Base-by-base conservation (phyloP, 352 stramenopile genomes). In the Phytophthora ohioensis region DNA sequence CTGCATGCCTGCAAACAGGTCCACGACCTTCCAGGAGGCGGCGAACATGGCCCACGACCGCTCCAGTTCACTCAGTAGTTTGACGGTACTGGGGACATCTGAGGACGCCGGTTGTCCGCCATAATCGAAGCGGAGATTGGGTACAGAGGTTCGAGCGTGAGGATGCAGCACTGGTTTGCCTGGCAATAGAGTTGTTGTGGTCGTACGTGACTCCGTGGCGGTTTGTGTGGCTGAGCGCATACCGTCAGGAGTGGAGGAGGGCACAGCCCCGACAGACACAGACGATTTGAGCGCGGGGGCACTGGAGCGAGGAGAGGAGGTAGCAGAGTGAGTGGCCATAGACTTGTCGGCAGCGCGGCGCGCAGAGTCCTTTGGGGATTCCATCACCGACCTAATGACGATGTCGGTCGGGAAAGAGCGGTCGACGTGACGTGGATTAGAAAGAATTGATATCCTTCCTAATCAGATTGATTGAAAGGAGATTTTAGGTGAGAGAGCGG, bases 1-100 rank as follows among this genome's bases (percentile, higher is more conserved):
- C 65, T 92, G 84, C 65, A 89, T 71, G 59, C 84, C 84, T 4
- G 75, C 79, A 51, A 92, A 92, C 49, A 92, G 68, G 48, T 92
- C 84, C 60, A 86, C 81, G 46, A 91, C 84, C 47, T 76, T 80
- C 84, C 84, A 92, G 36, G 70, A 82, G 31, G 82, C 80, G 4
- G 80, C 71, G 61, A 92, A 92, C 84, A 92, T 92, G 65, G 82
- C 73, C 81, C 82, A 91, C 9, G 84, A 92, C 17, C 73, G 70
- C 67, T 92, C 84, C n/a, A 92, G 64, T 54, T 92, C 84, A 62
- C 82, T 90, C 71, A 92, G 63, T 32, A 92, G 71, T 74, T 88
- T 91, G 27, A 92, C 73, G 21, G 81, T 91, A 55, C 62, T 85
- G 7, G 84, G 78, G 31, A 85, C 71, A 34, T 77, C 78, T 10